Percentiles rank a stretch among this genome's conserved stretches.
Conservation (phyloP, 345 rosid species). For the Carallia brachiata region DNA sequence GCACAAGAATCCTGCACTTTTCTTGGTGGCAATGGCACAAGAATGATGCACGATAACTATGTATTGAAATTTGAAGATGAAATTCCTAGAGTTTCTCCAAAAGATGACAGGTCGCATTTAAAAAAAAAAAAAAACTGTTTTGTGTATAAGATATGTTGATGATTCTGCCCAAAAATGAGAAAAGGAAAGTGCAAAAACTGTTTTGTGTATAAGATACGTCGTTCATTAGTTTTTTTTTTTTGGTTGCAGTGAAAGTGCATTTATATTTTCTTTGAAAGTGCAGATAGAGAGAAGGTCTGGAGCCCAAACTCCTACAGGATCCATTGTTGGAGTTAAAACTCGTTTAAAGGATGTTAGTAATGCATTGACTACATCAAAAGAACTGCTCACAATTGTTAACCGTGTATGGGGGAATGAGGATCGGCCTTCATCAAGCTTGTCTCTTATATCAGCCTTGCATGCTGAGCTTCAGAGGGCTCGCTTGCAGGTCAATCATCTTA, state of each 20-base stretch:
- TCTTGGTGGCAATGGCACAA: too few relatives aligned
- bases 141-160: neutral
- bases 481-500: conserved; percentile 77
- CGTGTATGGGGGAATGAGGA: conserved; percentile 92
- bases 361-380: conserved; percentile 94
- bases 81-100: neutral
- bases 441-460: conserved; percentile 91
- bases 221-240: too few relatives aligned
- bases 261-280: conserved; percentile 19
- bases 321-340: conserved; percentile 57
- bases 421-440: conserved; percentile 87
- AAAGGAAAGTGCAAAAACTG: too few relatives aligned
- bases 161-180: neutral
- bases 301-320: conserved; percentile 77
- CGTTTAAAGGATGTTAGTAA: conserved; percentile 84
- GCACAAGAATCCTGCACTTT: too few relatives aligned
- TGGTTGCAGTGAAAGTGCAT: neutral
- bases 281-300: conserved; percentile 87
- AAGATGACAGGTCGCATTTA: neutral
- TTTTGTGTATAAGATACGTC: too few relatives aligned
- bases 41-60: neutral
- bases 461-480: conserved; percentile 97
- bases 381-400: conserved; percentile 82
- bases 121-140: neutral
- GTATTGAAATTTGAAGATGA: neutral